phyloP scores from a whole-genome alignment of 257 asterid species.

The Solanum virginianum region DNA sequence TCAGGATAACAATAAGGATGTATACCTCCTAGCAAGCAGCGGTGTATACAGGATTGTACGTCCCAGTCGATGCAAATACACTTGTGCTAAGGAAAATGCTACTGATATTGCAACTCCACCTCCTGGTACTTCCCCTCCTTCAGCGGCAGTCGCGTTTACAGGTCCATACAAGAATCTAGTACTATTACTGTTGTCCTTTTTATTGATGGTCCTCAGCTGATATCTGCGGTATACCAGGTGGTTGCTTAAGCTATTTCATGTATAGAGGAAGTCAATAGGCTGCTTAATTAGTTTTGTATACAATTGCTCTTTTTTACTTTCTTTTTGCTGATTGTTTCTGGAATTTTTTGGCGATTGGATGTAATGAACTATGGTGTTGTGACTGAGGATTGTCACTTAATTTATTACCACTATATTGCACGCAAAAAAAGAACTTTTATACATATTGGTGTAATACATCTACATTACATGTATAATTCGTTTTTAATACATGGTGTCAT shows the following conservation, averaged over 20 bases:
- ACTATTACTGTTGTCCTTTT: conserved; percentile 17
- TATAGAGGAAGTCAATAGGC: background rate
- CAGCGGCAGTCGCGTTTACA: conserved; percentile 21
- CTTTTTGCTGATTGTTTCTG: background rate
- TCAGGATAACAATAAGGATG: conserved; percentile 55
- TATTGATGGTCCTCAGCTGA: background rate
- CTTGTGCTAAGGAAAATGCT: conserved; percentile 38
- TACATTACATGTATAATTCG: no score
- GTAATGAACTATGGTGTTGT: background rate
- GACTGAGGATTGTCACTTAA: background rate
- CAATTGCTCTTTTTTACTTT: background rate
- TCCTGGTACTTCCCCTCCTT: conserved; percentile 34
- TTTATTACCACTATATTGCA: background rate
- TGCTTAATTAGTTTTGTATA: background rate
- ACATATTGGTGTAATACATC: no score
- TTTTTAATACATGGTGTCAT: no score
- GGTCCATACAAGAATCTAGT: conserved; percentile 1
- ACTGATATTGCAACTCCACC: conserved; percentile 19
- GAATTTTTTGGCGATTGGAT: background rate
- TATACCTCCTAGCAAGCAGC: conserved; percentile 55
- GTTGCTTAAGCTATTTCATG: background rate
- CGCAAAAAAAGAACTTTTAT: no score
- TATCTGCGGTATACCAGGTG: background rate
- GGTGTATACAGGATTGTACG: conserved; percentile 74
- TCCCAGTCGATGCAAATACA: conserved; percentile 66